phyloP scores from a whole-genome alignment of 2,329 filamentous ascomycete genomes.

The Aspergillus sp. region DNA sequence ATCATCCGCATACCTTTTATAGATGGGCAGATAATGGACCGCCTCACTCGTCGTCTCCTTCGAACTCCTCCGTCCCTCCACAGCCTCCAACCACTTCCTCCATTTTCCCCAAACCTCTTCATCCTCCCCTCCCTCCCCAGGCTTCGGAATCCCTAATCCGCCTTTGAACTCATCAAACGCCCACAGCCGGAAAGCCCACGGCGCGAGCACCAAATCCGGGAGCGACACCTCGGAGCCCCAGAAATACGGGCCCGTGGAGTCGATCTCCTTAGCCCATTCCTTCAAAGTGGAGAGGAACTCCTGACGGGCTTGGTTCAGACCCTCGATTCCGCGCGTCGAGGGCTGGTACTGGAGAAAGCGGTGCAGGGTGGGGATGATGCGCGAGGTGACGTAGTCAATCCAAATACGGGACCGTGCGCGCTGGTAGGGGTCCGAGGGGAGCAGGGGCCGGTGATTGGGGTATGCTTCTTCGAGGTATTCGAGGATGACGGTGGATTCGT shows the following conservation, averaged over 20 bases:
- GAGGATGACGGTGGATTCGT: conserved; percentile 71
- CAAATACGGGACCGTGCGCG: conserved; percentile 68
- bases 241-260: conserved; percentile 66
- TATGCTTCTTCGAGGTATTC: conserved; percentile 77
- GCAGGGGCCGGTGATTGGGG: conserved; percentile 54
- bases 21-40: conserved; percentile 68
- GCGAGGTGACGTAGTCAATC: conserved; percentile 70
- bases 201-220: conserved; percentile 70
- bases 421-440: conserved; percentile 65
- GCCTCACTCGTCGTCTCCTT: conserved; percentile 68
- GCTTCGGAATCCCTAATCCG: conserved; percentile 53
- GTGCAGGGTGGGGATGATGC: conserved; percentile 71
- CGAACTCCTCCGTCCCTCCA: conserved; percentile 63
- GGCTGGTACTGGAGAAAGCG: conserved; percentile 57
- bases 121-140: conserved; percentile 54
- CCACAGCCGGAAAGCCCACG: conserved; percentile 72
- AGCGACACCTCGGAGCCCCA: conserved; percentile 64
- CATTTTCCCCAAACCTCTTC: conserved; percentile 65
- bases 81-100: conserved; percentile 63
- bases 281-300: conserved; percentile 63
- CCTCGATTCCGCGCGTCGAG: conserved; percentile 29
- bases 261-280: conserved; percentile 65
- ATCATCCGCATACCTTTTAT: conserved; percentile 68
- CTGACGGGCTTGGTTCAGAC: conserved; percentile 55
- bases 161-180: conserved; percentile 75